phyloP scores from a whole-genome alignment of 2,329 filamentous ascomycete species.

The Microthyrium microscopicum region DNA sequence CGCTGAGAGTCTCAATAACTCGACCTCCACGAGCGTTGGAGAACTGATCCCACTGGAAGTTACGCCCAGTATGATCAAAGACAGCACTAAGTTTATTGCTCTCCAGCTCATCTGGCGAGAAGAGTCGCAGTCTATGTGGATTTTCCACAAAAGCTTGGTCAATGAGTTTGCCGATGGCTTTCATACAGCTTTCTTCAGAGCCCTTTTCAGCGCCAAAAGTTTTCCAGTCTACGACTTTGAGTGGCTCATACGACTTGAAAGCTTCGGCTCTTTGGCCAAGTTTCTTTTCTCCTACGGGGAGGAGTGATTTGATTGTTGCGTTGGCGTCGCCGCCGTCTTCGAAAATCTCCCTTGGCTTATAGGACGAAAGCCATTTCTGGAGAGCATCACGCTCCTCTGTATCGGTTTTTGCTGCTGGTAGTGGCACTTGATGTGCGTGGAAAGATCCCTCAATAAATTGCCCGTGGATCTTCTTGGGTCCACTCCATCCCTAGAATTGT shows the following conservation, averaged over 20 bases:
- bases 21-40: conserved; percentile 30
- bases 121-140: conserved; percentile 52
- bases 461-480: conserved; percentile 51
- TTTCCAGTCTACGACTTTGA: neutral
- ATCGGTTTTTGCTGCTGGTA: conserved; percentile 52
- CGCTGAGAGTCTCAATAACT: conserved; percentile 73
- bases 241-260: conserved; percentile 52
- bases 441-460: conserved; percentile 63
- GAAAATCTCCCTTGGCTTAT: conserved; percentile 58
- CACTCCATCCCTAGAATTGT: conserved; percentile 64
- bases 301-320: conserved; percentile 44
- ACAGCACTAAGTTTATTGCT: conserved; percentile 53
- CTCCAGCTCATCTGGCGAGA: conserved; percentile 67
- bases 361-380: conserved; percentile 62
- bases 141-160: conserved; percentile 55
- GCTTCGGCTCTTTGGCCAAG: conserved; percentile 47
- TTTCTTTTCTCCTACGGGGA: too few relatives aligned
- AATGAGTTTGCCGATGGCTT: too few relatives aligned
- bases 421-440: conserved; percentile 63
- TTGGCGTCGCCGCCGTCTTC: conserved; percentile 46
- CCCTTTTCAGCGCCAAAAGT: conserved; percentile 18
- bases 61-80: conserved; percentile 1
- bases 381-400: conserved; percentile 48
- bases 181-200: conserved; percentile 43
- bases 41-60: conserved; percentile 6